These are phyloP conservation scores for Elasticomyces elasticus DNA, from an alignment of 495 filamentous ascomycete species.

Conservation along the genomic window DNA sequence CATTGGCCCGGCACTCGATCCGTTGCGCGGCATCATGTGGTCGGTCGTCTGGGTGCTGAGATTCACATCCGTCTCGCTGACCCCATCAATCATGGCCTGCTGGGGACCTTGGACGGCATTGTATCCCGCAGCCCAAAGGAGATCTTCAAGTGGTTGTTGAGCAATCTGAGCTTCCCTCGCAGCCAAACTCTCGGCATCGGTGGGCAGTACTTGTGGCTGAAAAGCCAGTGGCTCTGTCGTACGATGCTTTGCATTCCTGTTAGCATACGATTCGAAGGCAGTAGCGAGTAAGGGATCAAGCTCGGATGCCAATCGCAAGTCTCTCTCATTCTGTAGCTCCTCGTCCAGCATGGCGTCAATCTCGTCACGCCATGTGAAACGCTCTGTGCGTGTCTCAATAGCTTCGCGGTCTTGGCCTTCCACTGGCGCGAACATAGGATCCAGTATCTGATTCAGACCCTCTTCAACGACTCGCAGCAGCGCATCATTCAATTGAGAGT, in stretches of 20 bases:
- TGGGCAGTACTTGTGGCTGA: conserved; percentile 5
- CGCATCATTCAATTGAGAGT: too few relatives aligned
- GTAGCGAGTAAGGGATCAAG: conserved; percentile 16
- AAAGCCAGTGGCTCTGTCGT: background rate
- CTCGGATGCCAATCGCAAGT: background rate
- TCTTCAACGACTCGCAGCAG: conserved; percentile 84
- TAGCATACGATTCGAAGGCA: conserved; percentile 4
- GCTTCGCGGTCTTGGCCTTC: conserved; percentile 69
- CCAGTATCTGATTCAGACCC: conserved; percentile 83
- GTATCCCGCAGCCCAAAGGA: conserved; percentile 11
- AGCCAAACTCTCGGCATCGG: conserved; percentile 13
- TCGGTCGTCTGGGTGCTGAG: background rate
- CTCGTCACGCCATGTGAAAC: conserved; percentile 43
- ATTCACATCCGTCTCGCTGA: too few relatives aligned
- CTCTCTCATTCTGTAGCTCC: conserved; percentile 1
- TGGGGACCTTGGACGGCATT: conserved; percentile 6
- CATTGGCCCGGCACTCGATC: too few relatives aligned
- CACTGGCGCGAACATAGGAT: conserved; percentile 68
- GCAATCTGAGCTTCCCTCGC: conserved; percentile 11
- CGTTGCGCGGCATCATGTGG: conserved; percentile 18
- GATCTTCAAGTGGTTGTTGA: conserved; percentile 10
- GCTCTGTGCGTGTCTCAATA: conserved; percentile 50
- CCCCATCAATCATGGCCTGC: conserved; percentile 1
- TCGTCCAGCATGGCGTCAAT: conserved; percentile 16
- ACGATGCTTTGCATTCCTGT: background rate